A percentile compares a stretch with the other conserved stretches of the same genome.
phyloP scores from a whole-genome alignment of 768 basidiomycete species.

The Megacollybia marginata region DNA sequence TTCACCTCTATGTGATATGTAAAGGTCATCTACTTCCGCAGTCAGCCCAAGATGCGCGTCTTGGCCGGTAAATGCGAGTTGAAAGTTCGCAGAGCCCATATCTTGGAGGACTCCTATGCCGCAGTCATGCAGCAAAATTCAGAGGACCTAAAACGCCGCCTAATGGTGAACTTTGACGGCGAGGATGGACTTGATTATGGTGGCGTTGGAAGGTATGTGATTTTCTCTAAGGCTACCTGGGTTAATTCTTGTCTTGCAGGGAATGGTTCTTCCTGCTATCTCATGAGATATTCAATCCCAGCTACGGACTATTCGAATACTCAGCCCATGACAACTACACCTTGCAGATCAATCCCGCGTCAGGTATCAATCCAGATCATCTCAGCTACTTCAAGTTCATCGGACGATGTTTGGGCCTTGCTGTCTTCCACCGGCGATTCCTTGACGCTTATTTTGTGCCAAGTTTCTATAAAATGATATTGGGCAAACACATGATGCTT shows the following conservation, averaged over 20 bases:
- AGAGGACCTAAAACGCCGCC: constrained; percentile 58
- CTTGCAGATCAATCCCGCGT: constrained; percentile 72
- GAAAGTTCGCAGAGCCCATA: constrained; percentile 71
- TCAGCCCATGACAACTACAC: constrained; percentile 77
- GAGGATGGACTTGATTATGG: constrained; percentile 79
- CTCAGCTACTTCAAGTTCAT: constrained; percentile 80
- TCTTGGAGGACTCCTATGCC: constrained; percentile 82
- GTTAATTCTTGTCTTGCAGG: constrained; percentile 27
- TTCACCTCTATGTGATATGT: too few species aligned
- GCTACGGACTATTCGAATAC: constrained; percentile 78
- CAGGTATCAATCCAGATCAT: constrained; percentile 70
- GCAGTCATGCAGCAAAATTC: constrained; percentile 78
- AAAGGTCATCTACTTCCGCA: constrained; percentile 79
- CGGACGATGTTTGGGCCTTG: constrained; percentile 65
- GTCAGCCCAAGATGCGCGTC: constrained; percentile 77
- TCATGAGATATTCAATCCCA: constrained; percentile 78
- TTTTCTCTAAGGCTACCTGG: background rate
- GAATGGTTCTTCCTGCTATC: constrained; percentile 86
- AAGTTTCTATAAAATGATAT: constrained; percentile 76
- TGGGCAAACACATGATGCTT: constrained; percentile 51
- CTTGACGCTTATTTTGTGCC: constrained; percentile 75
- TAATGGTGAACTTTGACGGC: constrained; percentile 72
- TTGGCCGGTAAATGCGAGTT: constrained; percentile 80
- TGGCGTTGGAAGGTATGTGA: constrained; percentile 58
- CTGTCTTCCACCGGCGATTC: constrained; percentile 73